Evolutionary conservation across 2,329 filamentous ascomycete species (phyloP), one percentile per base, ranked within the genome.

Genomic region (Davidsoniella neocaledoniae): DNA sequence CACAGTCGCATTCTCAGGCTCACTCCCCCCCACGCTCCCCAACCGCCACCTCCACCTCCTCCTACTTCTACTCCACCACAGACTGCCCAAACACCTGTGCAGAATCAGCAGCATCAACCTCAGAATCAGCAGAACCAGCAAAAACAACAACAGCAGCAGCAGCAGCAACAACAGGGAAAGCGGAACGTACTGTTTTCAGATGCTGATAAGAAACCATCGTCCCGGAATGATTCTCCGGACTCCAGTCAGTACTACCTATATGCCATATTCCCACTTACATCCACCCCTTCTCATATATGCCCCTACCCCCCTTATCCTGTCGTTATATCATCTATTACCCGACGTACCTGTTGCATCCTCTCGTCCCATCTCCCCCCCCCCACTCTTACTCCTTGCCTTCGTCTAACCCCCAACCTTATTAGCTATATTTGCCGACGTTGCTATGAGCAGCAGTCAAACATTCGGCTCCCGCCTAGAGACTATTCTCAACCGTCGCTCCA

Each of bases 401-500:
- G 29, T 33, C 29, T 33, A 33, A 33, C 29, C 29, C 26, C 38
- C 10, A 37, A 12, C 19, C 19, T 47, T 12, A n/a, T 8, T 26
- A 55, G 54, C 53, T 5, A 56, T 56, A 25, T 52, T 52, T 12
- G 54, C 53, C 10, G 55, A 56, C 23, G 52, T 53, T 1, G 53
- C 55, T 1, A 39, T 56, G 1, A 54, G 50, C 29, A 54, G 54
- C 19, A 55, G 53, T 38, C 54, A 56, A 45, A 54, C 45, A 16
- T 56, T 56, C 14, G 54, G 55, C 9, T 56, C 54, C 14, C 49
- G 55, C 3, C 51, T 56, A 1, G 54, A 55, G 44, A 56, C 48
- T 23, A 50, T 56, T 10, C 39, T 56, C 9, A 54, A 56, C 5
- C 51, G 54, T 8, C 55, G 53, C n/a, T 26, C 36, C 23, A 46